Base-by-base conservation (phyloP, 129 eudicot genomes). In the Chrysanthemum seticuspe region DNA sequence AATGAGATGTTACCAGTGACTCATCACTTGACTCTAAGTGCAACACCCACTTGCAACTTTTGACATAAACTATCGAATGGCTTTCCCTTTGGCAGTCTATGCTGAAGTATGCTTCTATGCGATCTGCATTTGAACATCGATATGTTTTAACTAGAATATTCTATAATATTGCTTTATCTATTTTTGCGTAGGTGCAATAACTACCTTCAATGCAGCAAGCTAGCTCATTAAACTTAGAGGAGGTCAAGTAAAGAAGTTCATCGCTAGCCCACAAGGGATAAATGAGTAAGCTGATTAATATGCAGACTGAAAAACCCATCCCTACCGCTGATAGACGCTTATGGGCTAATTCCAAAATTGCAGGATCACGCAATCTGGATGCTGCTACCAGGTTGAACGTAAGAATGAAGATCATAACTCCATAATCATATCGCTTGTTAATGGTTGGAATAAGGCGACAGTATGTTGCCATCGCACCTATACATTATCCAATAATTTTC, bases 181-280 rank as follows among this genome's bases (percentile, higher is more conserved):
- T 1, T 40, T 40, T 40, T 40, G 45, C 45, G 10, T 40, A 40
- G 45, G 10, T 40, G 45, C 10, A 40, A 40, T 40, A 6, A 40
- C 45, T 40, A 40, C 45, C 45, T 40, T 40, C 45, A 40, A 40
- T 40, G 10, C 45, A 34, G 83, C 45, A 6, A 40, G 45, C 45
- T 40, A 40, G 6, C 6, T 34, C 40, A 3, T 34, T 34, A 5
- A 34, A 85, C 77, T 81, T 83, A 40, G 83, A 75, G 14, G 85
- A 74, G 4, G 82, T 85, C 34, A 76, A 71, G n/a, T 51, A 8
- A 70, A 85, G 95, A 25, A 88, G 86, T 50, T 85, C 88, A 71
- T 88, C 83, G 45, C 91, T 74, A 13, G 95, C 88, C 95, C 95
- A 88, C 36, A 78, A 76, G 63, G 95, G 95, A 71, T 23, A 85